Evolutionary conservation across 495 filamentous ascomycete genomes (phyloP).

Genomic region (Aspergillus leporis): DNA sequence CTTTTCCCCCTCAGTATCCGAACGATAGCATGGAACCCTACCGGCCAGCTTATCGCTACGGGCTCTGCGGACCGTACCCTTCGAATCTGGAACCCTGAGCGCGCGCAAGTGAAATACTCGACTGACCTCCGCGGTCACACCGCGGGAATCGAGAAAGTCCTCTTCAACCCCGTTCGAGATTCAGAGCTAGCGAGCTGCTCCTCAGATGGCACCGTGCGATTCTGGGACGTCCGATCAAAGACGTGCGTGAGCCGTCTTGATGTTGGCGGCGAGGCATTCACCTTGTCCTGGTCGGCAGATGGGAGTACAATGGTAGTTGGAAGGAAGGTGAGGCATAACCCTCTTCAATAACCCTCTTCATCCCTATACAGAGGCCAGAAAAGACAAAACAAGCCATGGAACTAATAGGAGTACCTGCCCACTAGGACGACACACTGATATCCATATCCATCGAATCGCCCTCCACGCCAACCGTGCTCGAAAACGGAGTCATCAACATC

Average conservation of each 20-base stretch:
- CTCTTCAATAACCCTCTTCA: no score
- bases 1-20: conserved; percentile 47
- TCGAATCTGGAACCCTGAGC: conserved; percentile 91
- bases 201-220: conserved; percentile 78
- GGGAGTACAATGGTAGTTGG: conserved; percentile 81
- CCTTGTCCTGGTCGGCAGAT: conserved; percentile 84
- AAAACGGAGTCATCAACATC: conserved; percentile 18
- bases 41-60: conserved; percentile 83
- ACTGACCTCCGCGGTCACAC: conserved; percentile 85
- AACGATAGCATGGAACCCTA: conserved; percentile 85
- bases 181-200: conserved; percentile 86
- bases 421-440: conserved; percentile 69
- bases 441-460: conserved; percentile 56
- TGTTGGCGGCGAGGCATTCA: conserved; percentile 80
- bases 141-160: conserved; percentile 77
- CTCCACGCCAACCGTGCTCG: conserved; percentile 36
- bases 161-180: conserved; percentile 87
- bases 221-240: conserved; percentile 93
- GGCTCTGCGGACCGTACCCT: conserved; percentile 80
- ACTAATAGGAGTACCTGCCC: neutral
- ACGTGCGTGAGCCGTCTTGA: conserved; percentile 75
- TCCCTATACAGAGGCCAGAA: no score
- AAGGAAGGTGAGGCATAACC: conserved; percentile 62
- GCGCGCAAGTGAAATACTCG: conserved; percentile 73
- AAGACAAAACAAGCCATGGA: neutral